Percentiles rank a stretch among this genome's conserved stretches.
Conservation (phyloP, 805 yeast species). For the Wickerhamiella lipophila region DNA sequence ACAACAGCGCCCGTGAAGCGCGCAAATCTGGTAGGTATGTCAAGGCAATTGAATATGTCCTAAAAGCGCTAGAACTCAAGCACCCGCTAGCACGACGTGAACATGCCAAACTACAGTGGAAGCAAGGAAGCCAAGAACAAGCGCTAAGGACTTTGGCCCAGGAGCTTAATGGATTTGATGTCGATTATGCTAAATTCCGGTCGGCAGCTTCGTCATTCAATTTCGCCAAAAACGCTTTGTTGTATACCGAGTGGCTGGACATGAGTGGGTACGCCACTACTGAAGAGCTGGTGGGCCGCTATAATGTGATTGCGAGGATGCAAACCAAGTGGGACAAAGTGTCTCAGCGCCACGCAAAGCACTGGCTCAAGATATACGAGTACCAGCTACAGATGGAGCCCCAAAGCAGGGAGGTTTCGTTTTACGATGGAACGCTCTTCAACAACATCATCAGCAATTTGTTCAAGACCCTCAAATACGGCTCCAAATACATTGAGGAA, state of each 20-base stretch:
- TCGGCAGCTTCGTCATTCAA: conserved; percentile 9
- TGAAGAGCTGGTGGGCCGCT: conserved; percentile 56
- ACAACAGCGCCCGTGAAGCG: conserved; percentile 50
- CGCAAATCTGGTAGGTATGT: conserved; percentile 41
- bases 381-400: conserved; percentile 38
- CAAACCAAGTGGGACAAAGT: conserved; percentile 63
- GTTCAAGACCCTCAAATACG: conserved; percentile 45
- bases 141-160: neutral
- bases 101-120: conserved; percentile 35
- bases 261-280: conserved; percentile 72
- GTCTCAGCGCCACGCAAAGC: conserved; percentile 65
- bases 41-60: conserved; percentile 18
- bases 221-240: conserved; percentile 44
- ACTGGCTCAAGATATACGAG: conserved; percentile 64
- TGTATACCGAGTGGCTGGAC: conserved; percentile 82
- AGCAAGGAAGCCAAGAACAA: conserved; percentile 4
- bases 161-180: conserved; percentile 13
- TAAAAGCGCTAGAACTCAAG: conserved; percentile 16
- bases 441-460: conserved; percentile 43
- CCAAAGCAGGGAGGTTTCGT: conserved; percentile 18
- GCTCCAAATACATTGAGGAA: conserved; percentile 60
- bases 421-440: conserved; percentile 36
- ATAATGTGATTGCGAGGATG: conserved; percentile 42
- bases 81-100: conserved; percentile 30
- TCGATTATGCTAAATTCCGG: conserved; percentile 10